Conservation (phyloP, 2,329 filamentous ascomycete species). For the Metarhizium album region DNA sequence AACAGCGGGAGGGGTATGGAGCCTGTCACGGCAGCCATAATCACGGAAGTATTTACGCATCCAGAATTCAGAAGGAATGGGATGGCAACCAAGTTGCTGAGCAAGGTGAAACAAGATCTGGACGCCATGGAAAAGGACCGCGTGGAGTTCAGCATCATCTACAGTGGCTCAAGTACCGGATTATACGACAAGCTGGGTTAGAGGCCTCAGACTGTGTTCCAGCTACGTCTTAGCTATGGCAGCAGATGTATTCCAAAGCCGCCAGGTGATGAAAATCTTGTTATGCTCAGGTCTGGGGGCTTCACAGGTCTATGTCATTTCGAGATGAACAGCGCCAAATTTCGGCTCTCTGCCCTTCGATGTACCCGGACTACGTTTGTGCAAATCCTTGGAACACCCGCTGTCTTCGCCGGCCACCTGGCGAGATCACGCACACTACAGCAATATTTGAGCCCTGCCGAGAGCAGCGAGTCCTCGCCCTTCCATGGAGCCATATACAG, state of each 20-base stretch:
- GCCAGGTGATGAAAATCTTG: neutral
- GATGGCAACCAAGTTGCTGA: conserved; percentile 25
- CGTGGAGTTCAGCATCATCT: conserved; percentile 24
- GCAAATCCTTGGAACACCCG: neutral
- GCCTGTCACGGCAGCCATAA: conserved; percentile 18
- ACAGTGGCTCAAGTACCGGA: conserved; percentile 21
- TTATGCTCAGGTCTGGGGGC: neutral
- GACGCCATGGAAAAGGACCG: conserved; percentile 14
- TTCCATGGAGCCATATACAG: conserved; percentile 8
- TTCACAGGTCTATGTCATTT: neutral
- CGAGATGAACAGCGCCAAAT: neutral
- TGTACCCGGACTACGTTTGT: neutral
- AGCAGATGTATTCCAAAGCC: neutral
- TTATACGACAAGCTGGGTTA: conserved; percentile 25
- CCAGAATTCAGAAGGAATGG: conserved; percentile 21
- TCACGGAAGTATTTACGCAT: conserved; percentile 26
- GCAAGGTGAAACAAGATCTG: conserved; percentile 21
- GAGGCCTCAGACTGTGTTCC: conserved; percentile 19
- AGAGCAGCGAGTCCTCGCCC: neutral
- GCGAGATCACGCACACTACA: neutral
- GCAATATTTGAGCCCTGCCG: neutral
- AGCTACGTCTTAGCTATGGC: conserved; percentile 22
- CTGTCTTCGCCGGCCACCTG: neutral
- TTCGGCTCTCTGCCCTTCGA: neutral
- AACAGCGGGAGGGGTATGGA: conserved; percentile 12